Evolutionary conservation across 768 basidiomycete genomes (phyloP).

Genomic region (Coprinopsis marcescibilis): DNA sequence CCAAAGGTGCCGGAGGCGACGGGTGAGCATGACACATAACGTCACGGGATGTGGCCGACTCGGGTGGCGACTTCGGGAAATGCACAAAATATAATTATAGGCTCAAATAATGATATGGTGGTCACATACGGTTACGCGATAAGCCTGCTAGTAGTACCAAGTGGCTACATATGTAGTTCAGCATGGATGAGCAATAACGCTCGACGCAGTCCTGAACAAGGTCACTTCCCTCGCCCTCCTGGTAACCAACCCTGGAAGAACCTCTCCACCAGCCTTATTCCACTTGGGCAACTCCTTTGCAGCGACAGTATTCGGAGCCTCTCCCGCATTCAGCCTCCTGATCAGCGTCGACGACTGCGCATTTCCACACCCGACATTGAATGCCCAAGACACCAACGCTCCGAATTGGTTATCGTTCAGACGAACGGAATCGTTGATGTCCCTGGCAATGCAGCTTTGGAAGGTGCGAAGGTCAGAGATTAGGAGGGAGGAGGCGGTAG

Average conservation of each 20-base stretch:
- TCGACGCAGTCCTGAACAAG: constrained; percentile 26
- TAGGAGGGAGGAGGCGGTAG: constrained; percentile 24
- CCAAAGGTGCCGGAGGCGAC: too few relatives aligned
- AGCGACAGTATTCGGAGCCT: constrained; percentile 27
- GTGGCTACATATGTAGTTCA: too few relatives aligned
- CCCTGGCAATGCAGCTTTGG: constrained; percentile 20
- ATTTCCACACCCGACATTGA: constrained; percentile 25
- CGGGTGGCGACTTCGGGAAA: too few relatives aligned
- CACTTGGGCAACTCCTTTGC: constrained; percentile 27
- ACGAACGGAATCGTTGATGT: constrained; percentile 17
- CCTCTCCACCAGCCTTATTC: constrained; percentile 22
- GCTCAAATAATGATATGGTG: too few relatives aligned
- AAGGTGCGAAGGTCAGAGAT: constrained; percentile 20
- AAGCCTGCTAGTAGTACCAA: too few relatives aligned
- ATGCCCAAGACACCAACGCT: constrained; percentile 26
- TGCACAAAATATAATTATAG: too few relatives aligned
- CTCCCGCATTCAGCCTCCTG: constrained; percentile 24
- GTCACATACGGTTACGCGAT: too few relatives aligned
- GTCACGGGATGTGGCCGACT: too few relatives aligned
- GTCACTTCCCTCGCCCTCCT: constrained; percentile 24
- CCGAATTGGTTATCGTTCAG: constrained; percentile 30
- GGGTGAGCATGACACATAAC: too few relatives aligned
- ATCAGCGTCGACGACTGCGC: constrained; percentile 22
- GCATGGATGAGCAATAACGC: constrained; percentile 22
- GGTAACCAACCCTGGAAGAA: constrained; percentile 24